Evolutionary conservation across 2,329 filamentous ascomycete species (phyloP), one percentile per base, ranked within the genome.

Genomic region (Fusarium sulawesiense): DNA sequence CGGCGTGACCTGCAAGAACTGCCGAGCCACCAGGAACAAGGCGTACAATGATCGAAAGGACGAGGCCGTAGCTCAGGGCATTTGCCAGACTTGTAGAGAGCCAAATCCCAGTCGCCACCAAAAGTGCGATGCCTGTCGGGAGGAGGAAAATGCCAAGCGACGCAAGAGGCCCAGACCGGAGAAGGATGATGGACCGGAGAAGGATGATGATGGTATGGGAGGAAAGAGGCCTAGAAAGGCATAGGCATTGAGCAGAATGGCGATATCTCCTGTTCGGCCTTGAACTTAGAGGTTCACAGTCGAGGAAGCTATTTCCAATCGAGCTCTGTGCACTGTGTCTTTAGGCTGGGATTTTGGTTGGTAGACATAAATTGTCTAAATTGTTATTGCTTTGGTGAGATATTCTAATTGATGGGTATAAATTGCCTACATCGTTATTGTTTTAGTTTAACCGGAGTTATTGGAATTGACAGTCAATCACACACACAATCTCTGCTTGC

Each of bases 1-100:
- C 1, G 34, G 18, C 18, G 10, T n/a, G 18, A n/a, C 34, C 18
- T 37, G 34, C 18, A 12, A 2, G 18, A 4, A 7, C 10, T 37
- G 34, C 18, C n/a, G 34, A 18, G 3, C 0, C 10, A 7, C 6
- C 18, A 37, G 7, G 34, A 37, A 37, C 18, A 3, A 0, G 10
- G 10, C 0, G 10, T 37, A 37, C 18, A 4, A 37, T 10, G 3
- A 1, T 7, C 34, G 34, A n/a, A n/a, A 0, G 2, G 34, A 37
- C 1, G 2, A 37, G 6, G 18, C 34, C 18, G n/a, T 11, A 7
- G 12, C 10, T 11, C 18, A 37, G 34, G 34, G 34, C 3, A 18
- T 37, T 37, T 37, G 34, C 16, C 6, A 6, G 18, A 2, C 8
- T 3, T 37, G 34, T 6, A 2, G 5, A 18, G 2, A 37, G 10